Percentiles rank a stretch among this genome's conserved stretches.
These are phyloP conservation scores for Arabidopsis lyrata DNA, from an alignment of 441 rosid genomes.

Conservation along the genomic window DNA sequence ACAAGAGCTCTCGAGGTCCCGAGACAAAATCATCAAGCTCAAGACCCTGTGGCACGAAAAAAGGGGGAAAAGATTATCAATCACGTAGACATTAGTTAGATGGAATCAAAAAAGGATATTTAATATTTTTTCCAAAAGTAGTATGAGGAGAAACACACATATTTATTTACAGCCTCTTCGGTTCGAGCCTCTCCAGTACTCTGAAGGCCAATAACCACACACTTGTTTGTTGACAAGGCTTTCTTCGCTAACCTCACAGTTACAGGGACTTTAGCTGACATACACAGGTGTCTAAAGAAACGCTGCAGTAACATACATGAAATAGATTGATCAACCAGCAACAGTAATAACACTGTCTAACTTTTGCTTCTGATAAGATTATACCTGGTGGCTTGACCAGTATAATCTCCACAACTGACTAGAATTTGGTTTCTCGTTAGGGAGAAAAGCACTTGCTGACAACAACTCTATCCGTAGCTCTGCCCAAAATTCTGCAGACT, in stretches of 20 bases:
- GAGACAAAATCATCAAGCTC: conserved; percentile 99
- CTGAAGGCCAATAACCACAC: conserved; percentile 99
- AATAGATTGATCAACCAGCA: conserved; percentile 27
- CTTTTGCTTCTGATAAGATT: conserved; percentile 33
- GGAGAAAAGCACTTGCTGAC: conserved; percentile 88
- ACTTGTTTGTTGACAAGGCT: conserved; percentile 79
- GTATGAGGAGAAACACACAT: conserved; percentile 61
- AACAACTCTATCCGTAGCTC: conserved; percentile 97
- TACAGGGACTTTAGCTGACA: conserved; percentile 99
- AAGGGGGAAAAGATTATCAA: conserved; percentile 25
- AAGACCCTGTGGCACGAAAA: conserved; percentile 64
- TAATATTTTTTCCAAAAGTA: conserved; percentile 29
- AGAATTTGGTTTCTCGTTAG: conserved; percentile 78
- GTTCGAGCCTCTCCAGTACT: conserved; percentile 99
- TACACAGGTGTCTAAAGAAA: conserved; percentile 98
- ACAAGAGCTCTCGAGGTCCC: conserved; percentile 97
- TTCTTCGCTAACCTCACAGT: conserved; percentile 86
- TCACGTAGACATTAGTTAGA: conserved; percentile 25
- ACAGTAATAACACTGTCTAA: conserved; percentile 16
- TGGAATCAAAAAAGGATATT: conserved; percentile 23
- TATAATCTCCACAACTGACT: conserved; percentile 98
- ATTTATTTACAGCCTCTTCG: conserved; percentile 99
- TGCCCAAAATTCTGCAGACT: conserved; percentile 99
- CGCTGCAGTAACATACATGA: conserved; percentile 64
- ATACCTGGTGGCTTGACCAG: conserved; percentile 99